Base-by-base conservation (phyloP, 83 land plant species). In the Picea mariana region DNA sequence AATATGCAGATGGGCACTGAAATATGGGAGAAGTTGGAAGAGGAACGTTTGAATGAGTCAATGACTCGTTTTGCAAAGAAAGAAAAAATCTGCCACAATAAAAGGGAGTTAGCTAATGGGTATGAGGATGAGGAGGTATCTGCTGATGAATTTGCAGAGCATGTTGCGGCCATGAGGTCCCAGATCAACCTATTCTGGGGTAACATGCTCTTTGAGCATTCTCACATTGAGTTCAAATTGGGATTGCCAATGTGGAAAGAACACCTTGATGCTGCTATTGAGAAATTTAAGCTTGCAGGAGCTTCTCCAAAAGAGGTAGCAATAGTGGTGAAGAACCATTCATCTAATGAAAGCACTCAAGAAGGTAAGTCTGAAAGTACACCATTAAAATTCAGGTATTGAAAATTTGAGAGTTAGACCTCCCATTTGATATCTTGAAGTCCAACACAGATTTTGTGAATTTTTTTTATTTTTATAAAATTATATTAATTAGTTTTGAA, bases 181-280 rank as follows among this genome's bases (percentile, higher is more conserved):
- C 94, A 91, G 84, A 85, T 91, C 34, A 83, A 89, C 79, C 85
- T 89, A 9, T 81, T 93, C 69, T 91, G 93, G 93, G 95, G 95
- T n/a, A 88, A 87, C 13, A 69, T 93, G 83, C 84, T 93, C 11
- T 93, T 91, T 87, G 93, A 93, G 83, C 90, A 91, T 16, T 93
- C 95, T 1, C 69, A 91, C 67, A 83, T 93, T 66, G 93, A 93
- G 55, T 91, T 73, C 78, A 93, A 91, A 67, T 49, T 93, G 47
- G 87, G 77, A 7, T 42, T 93, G 34, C 87, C 85, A 21, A 77
- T 61, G 27, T 91, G 93, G 93, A 86, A 88, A 78, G 93, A 93
- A 80, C 90, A 90, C 80, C 65, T 93, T 80, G 92, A 88, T 79
- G 92, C 83, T 58, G 90, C 93, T 3, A 81, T 93, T 61, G 93